Conservation (phyloP, 805 yeast genomes). For the Vanderwaltozyma polyspora region DNA sequence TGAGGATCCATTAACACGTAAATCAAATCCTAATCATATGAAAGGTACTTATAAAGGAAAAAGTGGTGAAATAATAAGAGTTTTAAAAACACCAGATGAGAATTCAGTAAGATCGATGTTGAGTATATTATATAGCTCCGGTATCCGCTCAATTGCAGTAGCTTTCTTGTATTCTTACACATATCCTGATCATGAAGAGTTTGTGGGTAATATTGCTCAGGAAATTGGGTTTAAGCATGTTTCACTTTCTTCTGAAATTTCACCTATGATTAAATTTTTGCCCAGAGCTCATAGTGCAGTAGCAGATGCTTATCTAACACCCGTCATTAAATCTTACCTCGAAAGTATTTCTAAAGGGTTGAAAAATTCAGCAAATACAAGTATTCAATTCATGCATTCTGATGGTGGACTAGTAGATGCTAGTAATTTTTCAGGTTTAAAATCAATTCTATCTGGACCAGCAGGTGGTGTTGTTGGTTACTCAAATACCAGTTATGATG, state of each 20-base stretch:
- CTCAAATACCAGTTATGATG: conserved; percentile 66
- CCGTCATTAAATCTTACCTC: conserved; percentile 59
- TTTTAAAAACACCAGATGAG: conserved; percentile 41
- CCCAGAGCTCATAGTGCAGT: conserved; percentile 68
- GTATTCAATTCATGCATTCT: conserved; percentile 83
- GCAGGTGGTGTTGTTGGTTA: conserved; percentile 97
- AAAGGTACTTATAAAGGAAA: conserved; percentile 39
- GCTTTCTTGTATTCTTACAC: conserved; percentile 66
- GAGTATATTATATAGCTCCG: conserved; percentile 37
- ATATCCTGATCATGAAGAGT: conserved; percentile 54
- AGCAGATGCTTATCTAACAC: conserved; percentile 77
- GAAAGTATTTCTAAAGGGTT: conserved; percentile 53
- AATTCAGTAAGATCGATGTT: conserved; percentile 34
- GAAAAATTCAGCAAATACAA: conserved; percentile 34
- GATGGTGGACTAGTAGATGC: conserved; percentile 93
- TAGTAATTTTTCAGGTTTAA: conserved; percentile 69
- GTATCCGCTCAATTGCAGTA: conserved; percentile 60
- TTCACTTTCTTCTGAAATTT: conserved; percentile 54
- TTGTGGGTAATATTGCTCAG: conserved; percentile 48
- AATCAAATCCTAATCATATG: conserved; percentile 13
- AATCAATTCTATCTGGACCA: conserved; percentile 88
- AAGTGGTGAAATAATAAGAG: conserved; percentile 57
- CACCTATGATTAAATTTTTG: conserved; percentile 71
- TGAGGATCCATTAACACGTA: conserved; percentile 47
- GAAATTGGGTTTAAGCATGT: conserved; percentile 58